Base-by-base conservation (phyloP, 2,329 filamentous ascomycete species). In the Claviceps sp. region DNA sequence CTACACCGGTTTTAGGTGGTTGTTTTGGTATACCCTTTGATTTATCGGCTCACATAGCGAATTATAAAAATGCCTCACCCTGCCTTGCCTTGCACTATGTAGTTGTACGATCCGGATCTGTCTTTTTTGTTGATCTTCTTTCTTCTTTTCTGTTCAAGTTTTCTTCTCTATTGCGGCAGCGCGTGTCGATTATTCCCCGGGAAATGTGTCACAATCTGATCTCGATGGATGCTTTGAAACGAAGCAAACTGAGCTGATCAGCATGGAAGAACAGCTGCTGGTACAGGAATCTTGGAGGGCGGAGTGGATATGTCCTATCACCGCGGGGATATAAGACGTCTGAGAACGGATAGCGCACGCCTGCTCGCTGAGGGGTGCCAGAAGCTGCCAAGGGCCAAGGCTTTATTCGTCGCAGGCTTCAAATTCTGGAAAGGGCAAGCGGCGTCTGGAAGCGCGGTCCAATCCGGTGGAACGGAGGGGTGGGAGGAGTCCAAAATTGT, bases 11-110 rank as follows among this genome's bases (percentile, higher is more conserved):
- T 34, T 34, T 11, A 34, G 30, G 30, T 49, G 44, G 48, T 54
- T 56, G 48, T 58, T 45, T 61, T 58, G 55, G 59, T 60, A 63
- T 65, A 55, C 54, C 64, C 62, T 59, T 58, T 52, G 36, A 47
- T 52, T 51, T 37, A 47, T 50, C 47, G 52, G 48, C 47, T 52
- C 45, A 26, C 24, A 43, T 46, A 48, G 37, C 48, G 43, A 47
- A 30, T 38, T 47, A 43, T 44, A 47, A 34, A 43, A 37, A 44
- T n/a, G 37, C 45, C 9, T 26, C 22, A 24, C 43, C 5, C 8
- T n/a, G 47, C 26, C 42, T 47, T 40, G 38, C 47, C 24, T 14
- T 22, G 37, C 41, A 26, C 48, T 6, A 36, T 44, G 22, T 20
- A 41, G 30, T 34, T 16, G 22, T 22, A 20, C 40, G 16, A 18